Base-by-base conservation (phyloP, 805 yeast genomes). In the Monosporozyma yasuniensis region DNA sequence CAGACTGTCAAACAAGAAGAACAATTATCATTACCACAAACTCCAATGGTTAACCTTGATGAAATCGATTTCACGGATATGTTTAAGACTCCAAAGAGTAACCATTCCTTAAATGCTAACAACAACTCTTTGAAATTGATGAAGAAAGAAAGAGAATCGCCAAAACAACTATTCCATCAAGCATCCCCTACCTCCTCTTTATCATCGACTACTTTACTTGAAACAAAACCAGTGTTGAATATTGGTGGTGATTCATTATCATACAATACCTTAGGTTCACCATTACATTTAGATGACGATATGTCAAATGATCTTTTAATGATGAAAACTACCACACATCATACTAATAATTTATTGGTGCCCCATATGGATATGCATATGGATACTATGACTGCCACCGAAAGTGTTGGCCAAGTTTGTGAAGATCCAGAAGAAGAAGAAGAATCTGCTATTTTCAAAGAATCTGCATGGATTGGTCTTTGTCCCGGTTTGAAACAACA, bases 41-140 rank as follows among this genome's bases (percentile, higher is more conserved):
- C 27, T n/a, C 42, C 21, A n/a, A 35, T 50, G 47, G 52, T 47
- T 5, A 53, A 57, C 28, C 47, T 59, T 12, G 53, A 64, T 48
- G 69, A 65, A 52, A 60, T 65, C 25, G 69, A 65, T 55, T 65
- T 64, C 44, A 65, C 67, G 11, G 59, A 62, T 38, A 54, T 65
- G 44, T 65, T 65, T 50, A 58, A 58, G 43, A 57, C 54, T 6
- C 38, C 48, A n/a, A 34, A 19, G 25, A 19, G 18, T 21, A 32
- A 32, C 12, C n/a, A 19, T 18, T 12, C n/a, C 4, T 4, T 4
- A 4, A 32, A 32, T 14, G 32, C 6, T 3, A 30, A 42, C 4
- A 42, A 7, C 23, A 27, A 14, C 2, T 39, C 42, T 10, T 21
- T 39, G 8, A 39, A 16, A 21, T 39, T 39, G 3, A 5, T 39